Base-by-base conservation (phyloP, 2,329 filamentous ascomycete genomes). In the Laburnicola sp. region DNA sequence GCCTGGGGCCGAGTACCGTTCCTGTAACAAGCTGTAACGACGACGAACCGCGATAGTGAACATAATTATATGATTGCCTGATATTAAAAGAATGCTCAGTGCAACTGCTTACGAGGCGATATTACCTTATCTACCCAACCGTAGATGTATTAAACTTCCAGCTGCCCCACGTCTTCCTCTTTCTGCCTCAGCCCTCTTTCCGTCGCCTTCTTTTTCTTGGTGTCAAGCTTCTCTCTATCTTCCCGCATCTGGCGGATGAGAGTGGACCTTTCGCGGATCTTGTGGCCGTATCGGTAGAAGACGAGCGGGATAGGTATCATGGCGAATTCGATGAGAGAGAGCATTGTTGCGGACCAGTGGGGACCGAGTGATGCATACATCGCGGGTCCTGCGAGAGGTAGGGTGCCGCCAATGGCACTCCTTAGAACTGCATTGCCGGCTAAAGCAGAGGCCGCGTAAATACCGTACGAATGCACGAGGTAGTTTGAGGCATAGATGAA, bases 401-500 rank as follows among this genome's bases (percentile, higher is more conserved):
- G 75, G 0, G 85, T 82, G n/a, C 86, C 91, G n/a, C 90, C 91
- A 48, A 92, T 78, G 5, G 88, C 68, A 50, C 83, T 87, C 30
- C 91, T 78, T 11, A 90, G 78, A 2, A 95, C 87, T 0, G 87
- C 83, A 60, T 94, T 95, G 0, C 89, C 88, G 0, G 90, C 89
- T 30, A 95, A 77, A 0, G 91, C 90, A 2, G 85, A 89, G 0
- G 91, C 90, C 1, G 90, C 86, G 66, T 91, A 95, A 60, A 94
- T 87, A 3, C 86, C 86, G 60, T 95, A 95, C 5, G 85, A 84
- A 41, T 87, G 82, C 0, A 89, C 88, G 3, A 96, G 76, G 68
- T 95, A 96, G 63, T 91, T 94, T 4, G 81, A 83, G 0, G 86
- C 83, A 65, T 95, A 94, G 65, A 95, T 92, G 75, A 95, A 95